phyloP scores from a whole-genome alignment of 192 early-diverging fungal species.

The Lobosporangium transversale region DNA sequence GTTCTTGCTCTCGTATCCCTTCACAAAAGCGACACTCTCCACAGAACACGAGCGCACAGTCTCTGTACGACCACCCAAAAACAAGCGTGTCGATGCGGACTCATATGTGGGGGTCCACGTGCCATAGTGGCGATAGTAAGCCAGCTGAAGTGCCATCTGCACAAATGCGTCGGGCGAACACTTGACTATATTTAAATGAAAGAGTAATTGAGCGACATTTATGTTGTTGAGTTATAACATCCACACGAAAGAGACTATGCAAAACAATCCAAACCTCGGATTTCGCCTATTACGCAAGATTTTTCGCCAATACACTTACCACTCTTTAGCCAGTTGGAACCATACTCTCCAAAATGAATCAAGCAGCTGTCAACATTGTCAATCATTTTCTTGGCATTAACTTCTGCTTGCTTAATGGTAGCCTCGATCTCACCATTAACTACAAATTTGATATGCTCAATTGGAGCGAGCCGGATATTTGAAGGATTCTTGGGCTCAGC shows the following conservation, averaged over 20 bases:
- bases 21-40: constrained; percentile 82
- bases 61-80: constrained; percentile 91
- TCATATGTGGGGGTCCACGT: constrained; percentile 79
- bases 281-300: too few species aligned
- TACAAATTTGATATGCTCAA: constrained; percentile 78
- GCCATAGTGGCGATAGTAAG: constrained; percentile 81
- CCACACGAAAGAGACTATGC: too few species aligned
- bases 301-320: constrained; percentile 34
- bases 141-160: constrained; percentile 90
- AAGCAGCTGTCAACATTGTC: constrained; percentile 77
- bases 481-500: constrained; percentile 55
- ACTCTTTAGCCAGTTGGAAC: constrained; percentile 87
- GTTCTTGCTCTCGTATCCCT: constrained; percentile 77
- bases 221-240: too few species aligned
- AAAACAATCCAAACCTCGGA: too few species aligned
- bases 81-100: constrained; percentile 75
- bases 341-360: constrained; percentile 78
- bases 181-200: constrained; percentile 52
- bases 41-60: constrained; percentile 84
- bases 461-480: constrained; percentile 54
- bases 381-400: constrained; percentile 70
- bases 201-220: too few species aligned
- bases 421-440: constrained; percentile 63
- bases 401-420: constrained; percentile 69
- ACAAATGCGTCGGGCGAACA: constrained; percentile 90